These are phyloP conservation scores for Trichocomaceae sp. DNA, from an alignment of 2,329 filamentous ascomycete genomes.

Conservation along the genomic window DNA sequence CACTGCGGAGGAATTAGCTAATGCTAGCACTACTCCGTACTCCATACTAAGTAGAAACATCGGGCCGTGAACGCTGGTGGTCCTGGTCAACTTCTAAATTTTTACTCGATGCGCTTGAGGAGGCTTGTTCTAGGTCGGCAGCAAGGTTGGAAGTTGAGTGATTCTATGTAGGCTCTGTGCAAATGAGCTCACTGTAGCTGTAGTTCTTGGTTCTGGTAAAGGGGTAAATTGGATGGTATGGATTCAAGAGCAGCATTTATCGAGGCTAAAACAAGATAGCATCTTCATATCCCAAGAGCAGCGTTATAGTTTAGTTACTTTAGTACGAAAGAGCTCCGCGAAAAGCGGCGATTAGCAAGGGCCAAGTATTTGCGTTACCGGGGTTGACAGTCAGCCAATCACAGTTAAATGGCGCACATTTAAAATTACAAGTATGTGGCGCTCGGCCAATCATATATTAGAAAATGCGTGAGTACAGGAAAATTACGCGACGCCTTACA, in stretches of 20 bases:
- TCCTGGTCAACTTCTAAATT: no score
- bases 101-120: no score
- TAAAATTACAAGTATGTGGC: not conserved
- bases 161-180: no score
- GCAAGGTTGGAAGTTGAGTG: not conserved
- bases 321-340: not conserved
- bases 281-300: not conserved
- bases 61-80: no score
- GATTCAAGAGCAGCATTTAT: no score
- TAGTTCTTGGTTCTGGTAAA: no score
- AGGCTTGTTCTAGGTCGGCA: not conserved
- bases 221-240: no score
- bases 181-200: no score
- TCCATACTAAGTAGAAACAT: not conserved
- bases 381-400: not conserved
- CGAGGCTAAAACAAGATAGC: no score
- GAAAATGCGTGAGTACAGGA: not conserved
- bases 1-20: not conserved
- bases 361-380: conserved; percentile 4
- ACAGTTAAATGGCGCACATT: not conserved
- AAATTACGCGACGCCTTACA: not conserved
- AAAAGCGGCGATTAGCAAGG: not conserved
- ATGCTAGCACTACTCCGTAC: not conserved
- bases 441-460: not conserved
- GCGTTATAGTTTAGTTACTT: no score